phyloP scores from a whole-genome alignment of 2,329 filamentous ascomycete species.

The Stachybotrys chartarum region DNA sequence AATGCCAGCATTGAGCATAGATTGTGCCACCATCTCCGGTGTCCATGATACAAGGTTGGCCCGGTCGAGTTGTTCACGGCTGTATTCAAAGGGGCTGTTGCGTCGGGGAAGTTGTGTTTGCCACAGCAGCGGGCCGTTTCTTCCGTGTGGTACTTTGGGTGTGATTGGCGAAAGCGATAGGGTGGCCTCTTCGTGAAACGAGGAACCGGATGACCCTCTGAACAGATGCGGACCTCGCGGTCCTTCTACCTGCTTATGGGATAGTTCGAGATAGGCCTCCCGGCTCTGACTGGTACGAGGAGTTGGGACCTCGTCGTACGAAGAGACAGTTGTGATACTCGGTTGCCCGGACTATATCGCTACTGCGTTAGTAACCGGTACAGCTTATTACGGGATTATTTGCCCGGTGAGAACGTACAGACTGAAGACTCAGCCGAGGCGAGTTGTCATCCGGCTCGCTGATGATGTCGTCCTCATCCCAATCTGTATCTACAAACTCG shows the following conservation, averaged over 20 bases:
- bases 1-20: slow-evolving; percentile 79
- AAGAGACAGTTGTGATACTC: slow-evolving; percentile 81
- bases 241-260: slow-evolving; percentile 64
- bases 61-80: slow-evolving; percentile 49
- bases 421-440: slow-evolving; percentile 60
- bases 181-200: slow-evolving; percentile 38
- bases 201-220: slow-evolving; percentile 54
- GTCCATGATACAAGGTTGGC: slow-evolving; percentile 59
- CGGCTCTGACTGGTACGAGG: slow-evolving; percentile 60
- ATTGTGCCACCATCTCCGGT: slow-evolving; percentile 71
- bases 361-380: slow-evolving; percentile 6
- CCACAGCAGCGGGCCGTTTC: slow-evolving; percentile 16
- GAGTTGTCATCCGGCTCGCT: slow-evolving; percentile 59
- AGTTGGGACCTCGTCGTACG: slow-evolving; percentile 76
- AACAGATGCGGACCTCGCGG: slow-evolving; percentile 85
- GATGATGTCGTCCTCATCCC: slow-evolving; percentile 55
- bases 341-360: slow-evolving; percentile 54
- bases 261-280: slow-evolving; percentile 52
- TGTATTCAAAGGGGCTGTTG: slow-evolving; percentile 49
- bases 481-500: slow-evolving; percentile 72
- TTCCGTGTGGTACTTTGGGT: slow-evolving; percentile 46
- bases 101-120: slow-evolving; percentile 21
- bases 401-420: slow-evolving; percentile 44
- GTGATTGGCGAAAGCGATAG: slow-evolving; percentile 70
- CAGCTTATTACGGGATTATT: neutral